Percentiles rank a stretch among this genome's conserved stretches.
These are phyloP conservation scores for Anthoceros angustus DNA, from an alignment of 225 moss, liverwort and hornwort species.

Conservation along the genomic window DNA sequence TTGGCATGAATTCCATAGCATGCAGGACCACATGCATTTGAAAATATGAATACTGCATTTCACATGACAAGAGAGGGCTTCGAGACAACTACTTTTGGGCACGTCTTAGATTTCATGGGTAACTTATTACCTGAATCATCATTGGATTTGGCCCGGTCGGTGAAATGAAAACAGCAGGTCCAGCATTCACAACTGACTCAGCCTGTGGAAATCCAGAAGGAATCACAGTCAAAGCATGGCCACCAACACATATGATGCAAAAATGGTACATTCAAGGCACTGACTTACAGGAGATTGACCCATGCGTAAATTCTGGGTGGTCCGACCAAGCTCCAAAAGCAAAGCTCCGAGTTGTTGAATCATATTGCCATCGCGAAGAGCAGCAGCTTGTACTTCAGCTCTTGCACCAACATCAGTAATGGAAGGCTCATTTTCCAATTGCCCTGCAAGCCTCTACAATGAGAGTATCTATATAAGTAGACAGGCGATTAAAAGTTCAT, in stretches of 20 bases:
- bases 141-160: conserved; percentile 92
- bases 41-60: not conserved
- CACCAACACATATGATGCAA: not conserved
- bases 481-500: not conserved
- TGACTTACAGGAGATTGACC: conserved; percentile 88
- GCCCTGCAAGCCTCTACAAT: conserved; percentile 66
- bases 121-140: conserved; percentile 73
- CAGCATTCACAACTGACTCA: conserved; percentile 75
- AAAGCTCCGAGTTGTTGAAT: conserved; percentile 97
- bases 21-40: conserved; percentile 3
- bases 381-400: conserved; percentile 57
- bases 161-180: conserved; percentile 90
- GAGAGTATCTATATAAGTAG: conserved; percentile 12
- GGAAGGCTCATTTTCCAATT: conserved; percentile 66
- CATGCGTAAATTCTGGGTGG: conserved; percentile 67
- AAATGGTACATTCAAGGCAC: not conserved
- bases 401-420: conserved; percentile 35
- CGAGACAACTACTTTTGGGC: not conserved
- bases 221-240: conserved; percentile 13
- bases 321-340: conserved; percentile 85
- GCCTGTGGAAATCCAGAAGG: conserved; percentile 22
- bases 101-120: too few species aligned
- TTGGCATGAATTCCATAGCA: not conserved
- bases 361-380: conserved; percentile 71
- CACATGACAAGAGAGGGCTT: not conserved